Conservation (phyloP, 2,329 filamentous ascomycete species). For the Arthrobotrys sphaeroides region DNA sequence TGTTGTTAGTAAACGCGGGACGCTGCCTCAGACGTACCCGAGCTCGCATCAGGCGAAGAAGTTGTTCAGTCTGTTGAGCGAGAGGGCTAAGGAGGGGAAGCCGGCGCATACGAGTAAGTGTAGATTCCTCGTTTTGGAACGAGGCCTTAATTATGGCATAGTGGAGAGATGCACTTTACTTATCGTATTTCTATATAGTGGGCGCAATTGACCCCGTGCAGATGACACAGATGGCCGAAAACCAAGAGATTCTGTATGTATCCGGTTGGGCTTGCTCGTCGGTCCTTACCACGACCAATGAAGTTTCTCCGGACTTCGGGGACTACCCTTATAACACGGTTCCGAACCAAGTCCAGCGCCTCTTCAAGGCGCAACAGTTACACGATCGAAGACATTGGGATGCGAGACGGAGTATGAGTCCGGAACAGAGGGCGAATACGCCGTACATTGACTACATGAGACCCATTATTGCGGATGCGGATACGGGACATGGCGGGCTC, state of each 20-base stretch:
- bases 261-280: constrained; percentile 98
- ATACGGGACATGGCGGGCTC: constrained; percentile 92
- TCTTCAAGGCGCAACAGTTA: constrained; percentile 96
- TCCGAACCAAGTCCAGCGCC: constrained; percentile 93
- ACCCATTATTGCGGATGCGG: constrained; percentile 94
- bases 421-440: constrained; percentile 76
- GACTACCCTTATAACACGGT: constrained; percentile 99
- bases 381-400: constrained; percentile 98
- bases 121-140: background rate
- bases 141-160: no score
- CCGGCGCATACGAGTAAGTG: constrained; percentile 89
- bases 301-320: constrained; percentile 96
- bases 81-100: constrained; percentile 78
- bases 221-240: constrained; percentile 96
- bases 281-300: constrained; percentile 90
- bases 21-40: constrained; percentile 85
- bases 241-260: constrained; percentile 95
- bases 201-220: constrained; percentile 98
- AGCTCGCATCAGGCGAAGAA: constrained; percentile 96
- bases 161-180: background rate
- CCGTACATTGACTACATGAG: constrained; percentile 92
- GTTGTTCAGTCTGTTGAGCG: constrained; percentile 86
- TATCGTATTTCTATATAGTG: constrained; percentile 68
- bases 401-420: constrained; percentile 76
- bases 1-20: constrained; percentile 91